Evolutionary conservation across 768 basidiomycete species (phyloP).

Genomic region (Naematelia encephala): DNA sequence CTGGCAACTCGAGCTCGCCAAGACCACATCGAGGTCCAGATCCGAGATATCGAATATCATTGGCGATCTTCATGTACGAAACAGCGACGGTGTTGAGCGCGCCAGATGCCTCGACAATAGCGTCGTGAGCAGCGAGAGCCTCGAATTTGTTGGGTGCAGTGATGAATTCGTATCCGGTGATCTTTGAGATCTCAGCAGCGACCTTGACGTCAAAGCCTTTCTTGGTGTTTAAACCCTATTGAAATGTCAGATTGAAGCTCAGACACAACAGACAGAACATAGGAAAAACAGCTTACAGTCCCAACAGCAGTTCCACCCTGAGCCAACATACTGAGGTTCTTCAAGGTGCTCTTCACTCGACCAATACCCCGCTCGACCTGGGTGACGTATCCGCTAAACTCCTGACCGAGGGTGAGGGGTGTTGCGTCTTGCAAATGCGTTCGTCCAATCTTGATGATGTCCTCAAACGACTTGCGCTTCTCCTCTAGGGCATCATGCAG

Average conservation of each 20-base stretch:
- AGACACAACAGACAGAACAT: background rate
- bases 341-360: conserved; percentile 73
- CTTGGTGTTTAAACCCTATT: conserved; percentile 90
- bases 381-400: conserved; percentile 97
- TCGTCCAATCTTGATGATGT: conserved; percentile 97
- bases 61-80: conserved; percentile 98
- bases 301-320: conserved; percentile 99
- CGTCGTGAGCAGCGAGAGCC: conserved; percentile 96
- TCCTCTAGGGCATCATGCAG: conserved; percentile 77
- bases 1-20: conserved; percentile 88
- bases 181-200: conserved; percentile 82
- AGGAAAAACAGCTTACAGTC: conserved; percentile 62
- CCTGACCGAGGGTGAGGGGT: conserved; percentile 93
- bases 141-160: conserved; percentile 99
- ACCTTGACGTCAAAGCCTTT: conserved; percentile 94
- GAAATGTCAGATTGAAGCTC: background rate
- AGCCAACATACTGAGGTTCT: conserved; percentile 81
- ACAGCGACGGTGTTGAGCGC: conserved; percentile 95
- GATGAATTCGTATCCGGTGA: conserved; percentile 85
- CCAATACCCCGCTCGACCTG: conserved; percentile 88
- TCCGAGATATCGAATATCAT: conserved; percentile 95
- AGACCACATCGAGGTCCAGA: conserved; percentile 97
- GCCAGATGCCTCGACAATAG: conserved; percentile 93
- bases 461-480: conserved; percentile 76
- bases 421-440: conserved; percentile 98